Conservation (phyloP, 768 basidiomycete species). For the Tulasnella sp. region DNA sequence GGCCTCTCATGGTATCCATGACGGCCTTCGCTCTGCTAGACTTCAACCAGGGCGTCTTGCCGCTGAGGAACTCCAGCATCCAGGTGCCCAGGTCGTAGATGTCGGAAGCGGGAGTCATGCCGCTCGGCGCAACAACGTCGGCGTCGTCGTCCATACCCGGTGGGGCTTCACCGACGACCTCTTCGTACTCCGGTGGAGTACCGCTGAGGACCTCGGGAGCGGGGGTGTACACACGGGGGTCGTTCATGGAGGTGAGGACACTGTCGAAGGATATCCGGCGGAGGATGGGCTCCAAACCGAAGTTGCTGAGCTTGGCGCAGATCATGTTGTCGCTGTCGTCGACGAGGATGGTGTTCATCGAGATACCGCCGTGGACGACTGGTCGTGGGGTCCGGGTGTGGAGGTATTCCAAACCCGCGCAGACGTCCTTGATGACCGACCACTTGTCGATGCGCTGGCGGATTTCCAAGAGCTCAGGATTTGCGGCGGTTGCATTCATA, state of each 20-base stretch:
- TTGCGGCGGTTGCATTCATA: not conserved
- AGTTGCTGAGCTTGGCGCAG: not conserved
- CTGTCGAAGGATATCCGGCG: not conserved
- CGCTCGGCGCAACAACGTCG: not conserved
- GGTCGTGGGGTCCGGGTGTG: not conserved
- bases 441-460: not conserved
- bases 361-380: not conserved
- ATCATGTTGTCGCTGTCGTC: not conserved
- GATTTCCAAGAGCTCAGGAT: not conserved
- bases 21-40: not conserved
- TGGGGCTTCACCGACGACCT: not conserved
- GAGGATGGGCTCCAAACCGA: not conserved
- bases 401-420: not conserved
- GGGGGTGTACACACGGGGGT: not conserved
- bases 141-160: not conserved
- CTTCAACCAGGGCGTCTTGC: not conserved
- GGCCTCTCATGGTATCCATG: not conserved
- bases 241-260: not conserved
- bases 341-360: not conserved
- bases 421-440: not conserved
- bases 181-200: not conserved
- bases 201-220: not conserved
- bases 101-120: not conserved
- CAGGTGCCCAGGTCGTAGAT: not conserved
- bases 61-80: slow-evolving; percentile 1